Conservation (phyloP, 2,329 filamentous ascomycete genomes). For the Leptographium flavum region DNA sequence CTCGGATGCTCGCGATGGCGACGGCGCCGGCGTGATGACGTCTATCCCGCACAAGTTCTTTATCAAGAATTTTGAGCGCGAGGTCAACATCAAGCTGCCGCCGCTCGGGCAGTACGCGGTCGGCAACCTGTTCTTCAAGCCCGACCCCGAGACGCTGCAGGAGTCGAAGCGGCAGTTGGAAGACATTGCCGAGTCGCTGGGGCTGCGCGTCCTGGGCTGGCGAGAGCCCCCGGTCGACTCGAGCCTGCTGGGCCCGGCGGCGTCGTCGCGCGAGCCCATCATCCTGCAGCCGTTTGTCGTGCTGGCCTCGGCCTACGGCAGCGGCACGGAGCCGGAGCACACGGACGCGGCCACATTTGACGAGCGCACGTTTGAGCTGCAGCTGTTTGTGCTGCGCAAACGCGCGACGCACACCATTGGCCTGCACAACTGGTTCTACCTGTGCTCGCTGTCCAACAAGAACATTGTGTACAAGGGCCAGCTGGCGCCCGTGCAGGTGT, state of each 20-base stretch:
- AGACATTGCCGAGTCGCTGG: constrained; percentile 77
- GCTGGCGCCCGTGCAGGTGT: constrained; percentile 84
- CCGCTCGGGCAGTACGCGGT: constrained; percentile 87
- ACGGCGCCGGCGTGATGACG: constrained; percentile 98
- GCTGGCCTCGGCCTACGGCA: constrained; percentile 68
- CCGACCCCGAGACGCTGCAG: constrained; percentile 75
- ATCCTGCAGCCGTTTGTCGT: constrained; percentile 95
- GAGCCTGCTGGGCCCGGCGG: constrained; percentile 80
- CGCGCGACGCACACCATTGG: constrained; percentile 88
- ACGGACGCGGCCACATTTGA: constrained; percentile 73
- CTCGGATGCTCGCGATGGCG: constrained; percentile 93
- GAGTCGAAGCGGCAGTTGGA: constrained; percentile 89
- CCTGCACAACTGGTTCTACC: constrained; percentile 96
- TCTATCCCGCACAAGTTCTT: constrained; percentile 98
- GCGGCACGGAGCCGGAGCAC: constrained; percentile 61
- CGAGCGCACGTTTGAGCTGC: constrained; percentile 74
- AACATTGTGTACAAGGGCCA: constrained; percentile 99
- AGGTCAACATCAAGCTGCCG: constrained; percentile 77
- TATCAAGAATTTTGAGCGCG: constrained; percentile 91
- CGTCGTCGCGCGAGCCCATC: constrained; percentile 83
- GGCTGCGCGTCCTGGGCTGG: constrained; percentile 87
- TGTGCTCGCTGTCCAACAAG: constrained; percentile 91
- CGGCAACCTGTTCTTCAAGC: constrained; percentile 98
- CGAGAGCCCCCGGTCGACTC: constrained; percentile 91
- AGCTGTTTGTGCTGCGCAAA: constrained; percentile 90